Base-by-base conservation (phyloP, 352 stramenopile genomes). In the Pythium apleroticum region DNA sequence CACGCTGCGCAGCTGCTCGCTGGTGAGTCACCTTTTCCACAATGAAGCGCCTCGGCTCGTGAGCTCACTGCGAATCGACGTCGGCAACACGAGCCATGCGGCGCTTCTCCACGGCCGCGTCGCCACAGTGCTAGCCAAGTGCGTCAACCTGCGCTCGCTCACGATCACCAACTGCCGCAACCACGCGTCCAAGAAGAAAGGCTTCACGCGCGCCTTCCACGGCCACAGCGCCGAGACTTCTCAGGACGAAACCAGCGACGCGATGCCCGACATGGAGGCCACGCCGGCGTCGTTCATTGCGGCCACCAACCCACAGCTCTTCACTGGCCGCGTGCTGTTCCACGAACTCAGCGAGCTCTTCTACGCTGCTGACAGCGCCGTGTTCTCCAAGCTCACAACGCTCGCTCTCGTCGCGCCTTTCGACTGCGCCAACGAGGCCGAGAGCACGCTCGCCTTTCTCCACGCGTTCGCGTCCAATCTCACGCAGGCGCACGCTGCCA, bases 391-490 rank as follows among this genome's bases (percentile, higher is more conserved):
- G 14, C 70, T 91, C 14, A 39, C 79, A 41, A 62, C 56, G 33
- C 69, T 91, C 11, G 69, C 77, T 39, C 58, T 91, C 0, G 57
- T 61, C 4, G 71, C 82, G 43, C 82, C 82, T 0, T 91, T 91
- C 22, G 78, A 91, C 60, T 86, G 80, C 59, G 77, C 80, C 17
- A 74, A 71, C 5, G 82, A 91, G 53, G 81, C 75, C 53, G 80
- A 89, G 31, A 72, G 59, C 1, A 72, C 76, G 22, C 58, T 88
- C 22, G 24, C 61, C 33, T 73, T 63, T 28, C 61, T 91, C 25
- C 58, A 59, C 30, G 65, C 78, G 17, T 57, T 91, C 5, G 71
- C 63, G 33, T 35, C 17, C 19, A 57, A 31, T n/a, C 41, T 22
- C 43, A n/a, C 57, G 1, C 35, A 48, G 4, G 43, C 54, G 0